Conservation (phyloP, 2,329 filamentous ascomycete genomes). For the Penicillium thymicola region DNA sequence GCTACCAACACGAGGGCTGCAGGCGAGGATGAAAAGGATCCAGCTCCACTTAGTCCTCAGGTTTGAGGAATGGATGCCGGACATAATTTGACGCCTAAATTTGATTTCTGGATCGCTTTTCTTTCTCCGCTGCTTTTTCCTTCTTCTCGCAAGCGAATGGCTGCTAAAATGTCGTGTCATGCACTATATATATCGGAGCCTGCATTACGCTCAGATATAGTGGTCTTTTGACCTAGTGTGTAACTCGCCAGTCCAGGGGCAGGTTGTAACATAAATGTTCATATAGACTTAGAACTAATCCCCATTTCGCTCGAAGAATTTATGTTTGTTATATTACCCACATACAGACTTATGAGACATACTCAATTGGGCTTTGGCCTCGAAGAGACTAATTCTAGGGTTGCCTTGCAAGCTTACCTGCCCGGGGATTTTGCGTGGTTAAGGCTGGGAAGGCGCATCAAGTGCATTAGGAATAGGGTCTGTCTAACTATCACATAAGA, state of each 20-base stretch:
- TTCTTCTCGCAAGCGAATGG: background rate
- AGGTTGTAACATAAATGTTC: no score
- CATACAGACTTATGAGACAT: background rate
- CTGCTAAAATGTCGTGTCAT: no score
- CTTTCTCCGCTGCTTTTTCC: background rate
- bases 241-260: no score
- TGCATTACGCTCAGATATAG: no score
- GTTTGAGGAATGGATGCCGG: background rate
- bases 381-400: background rate
- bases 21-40: background rate
- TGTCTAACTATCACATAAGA: no score
- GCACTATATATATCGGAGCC: no score
- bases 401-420: no score
- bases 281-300: background rate
- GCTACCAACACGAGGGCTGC: conserved; percentile 18
- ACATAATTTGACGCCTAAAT: background rate
- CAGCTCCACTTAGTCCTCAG: background rate
- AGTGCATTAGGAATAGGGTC: background rate
- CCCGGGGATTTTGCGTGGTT: no score
- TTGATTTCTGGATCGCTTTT: background rate
- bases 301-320: no score
- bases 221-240: no score
- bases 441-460: no score
- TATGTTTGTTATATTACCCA: no score
- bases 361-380: background rate